Base-by-base conservation (phyloP, 345 rosid species). In the Dovyalis caffra region DNA sequence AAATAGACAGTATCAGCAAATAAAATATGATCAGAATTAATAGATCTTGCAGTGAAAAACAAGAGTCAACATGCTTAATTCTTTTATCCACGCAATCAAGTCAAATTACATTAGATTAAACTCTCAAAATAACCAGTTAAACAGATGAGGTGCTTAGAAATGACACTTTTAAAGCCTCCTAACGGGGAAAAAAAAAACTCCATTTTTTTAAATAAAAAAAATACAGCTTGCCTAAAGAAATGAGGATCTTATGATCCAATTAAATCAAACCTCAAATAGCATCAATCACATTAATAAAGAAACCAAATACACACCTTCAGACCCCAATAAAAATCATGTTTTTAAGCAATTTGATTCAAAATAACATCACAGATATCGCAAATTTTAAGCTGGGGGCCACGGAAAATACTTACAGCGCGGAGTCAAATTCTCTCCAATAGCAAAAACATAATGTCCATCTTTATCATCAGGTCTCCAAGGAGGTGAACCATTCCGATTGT, bases 401-500 rank as follows among this genome's bases (percentile, higher is more conserved):
- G 51, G 28, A 37, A 40, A 20, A 67, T 37, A 76, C 87, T 80
- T 81, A 91, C 97, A 91, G 72, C 94, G 88, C 38, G 89, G 78
- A 69, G 91, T 88, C 64, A 91, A 77, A 79, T 78, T 85, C 74
- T 91, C 94, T 69, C 97, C 92, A 34, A 91, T 64, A n/a, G 84
- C 80, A 71, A 87, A 91, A 65, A 87, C 89, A 70, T 82, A 91
- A 83, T 89, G 97, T 4, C 97, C 94, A 74, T 91, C 94, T 86
- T 89, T 89, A 83, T 89, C 92, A 80, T 91, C 94, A 25, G 94
- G 89, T 75, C 97, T 86, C 94, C 92, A 89, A 4, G 97, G 97
- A 74, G 97, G 94, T 33, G 94, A 90, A 56, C 73, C 80, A 71
- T 85, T 79, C 43, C 75, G 77, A 70, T 83, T 80, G 68, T 85